Percentiles rank a stretch among this genome's conserved stretches.
Conservation (phyloP, 2,329 filamentous ascomycete genomes). For the Pyrenochaeta sp. region DNA sequence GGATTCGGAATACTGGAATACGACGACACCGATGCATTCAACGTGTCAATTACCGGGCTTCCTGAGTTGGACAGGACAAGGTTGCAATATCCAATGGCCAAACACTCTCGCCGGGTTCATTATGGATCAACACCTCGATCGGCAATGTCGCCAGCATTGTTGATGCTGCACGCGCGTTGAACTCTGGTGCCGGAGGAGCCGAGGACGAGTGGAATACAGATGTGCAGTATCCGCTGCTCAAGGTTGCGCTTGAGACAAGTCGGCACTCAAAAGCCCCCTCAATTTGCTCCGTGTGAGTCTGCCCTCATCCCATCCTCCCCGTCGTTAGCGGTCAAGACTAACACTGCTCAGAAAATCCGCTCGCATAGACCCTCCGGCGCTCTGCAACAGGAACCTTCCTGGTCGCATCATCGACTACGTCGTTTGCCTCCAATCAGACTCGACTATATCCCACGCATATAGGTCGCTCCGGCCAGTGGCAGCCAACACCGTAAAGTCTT, state of each 20-base stretch:
- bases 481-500: conserved; percentile 20
- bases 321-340: background rate
- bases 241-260: conserved; percentile 26
- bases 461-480: conserved; percentile 17
- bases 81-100: conserved; percentile 24
- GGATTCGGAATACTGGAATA: conserved; percentile 25
- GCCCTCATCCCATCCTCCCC: background rate
- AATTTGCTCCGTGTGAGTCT: conserved; percentile 27
- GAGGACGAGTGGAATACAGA: conserved; percentile 34
- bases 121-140: conserved; percentile 23
- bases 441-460: conserved; percentile 22
- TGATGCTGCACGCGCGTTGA: conserved; percentile 17
- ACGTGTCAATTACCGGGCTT: conserved; percentile 5
- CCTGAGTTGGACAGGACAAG: conserved; percentile 14
- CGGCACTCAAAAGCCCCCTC: conserved; percentile 19
- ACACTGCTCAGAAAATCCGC: conserved; percentile 24
- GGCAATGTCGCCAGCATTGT: conserved; percentile 21
- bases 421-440: conserved; percentile 27
- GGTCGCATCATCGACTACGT: conserved; percentile 34
- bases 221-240: conserved; percentile 29
- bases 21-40: conserved; percentile 13
- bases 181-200: conserved; percentile 22
- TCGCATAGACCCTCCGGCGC: conserved; percentile 27
- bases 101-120: conserved; percentile 14
- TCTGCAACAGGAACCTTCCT: conserved; percentile 23